Percentiles rank a stretch among this genome's conserved stretches.
These are phyloP conservation scores for Fusarium gaditjirri DNA, from an alignment of 2,329 filamentous ascomycete genomes.

Conservation along the genomic window DNA sequence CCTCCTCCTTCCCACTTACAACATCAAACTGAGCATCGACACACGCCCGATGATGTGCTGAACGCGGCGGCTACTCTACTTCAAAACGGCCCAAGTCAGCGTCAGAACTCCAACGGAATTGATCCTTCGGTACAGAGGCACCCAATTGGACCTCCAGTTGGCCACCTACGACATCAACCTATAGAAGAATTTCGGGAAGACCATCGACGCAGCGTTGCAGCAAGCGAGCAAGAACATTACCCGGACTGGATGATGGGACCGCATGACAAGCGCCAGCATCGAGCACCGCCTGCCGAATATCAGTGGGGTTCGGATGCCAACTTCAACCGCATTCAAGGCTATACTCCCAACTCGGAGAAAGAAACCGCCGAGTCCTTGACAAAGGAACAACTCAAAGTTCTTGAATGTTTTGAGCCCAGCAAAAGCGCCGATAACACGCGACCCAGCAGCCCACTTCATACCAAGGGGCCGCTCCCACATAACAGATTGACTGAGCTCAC, in stretches of 20 bases:
- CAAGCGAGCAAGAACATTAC: slow-evolving; percentile 52
- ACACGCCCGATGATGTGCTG: slow-evolving; percentile 65
- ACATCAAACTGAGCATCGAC: slow-evolving; percentile 45
- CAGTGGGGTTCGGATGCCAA: slow-evolving; percentile 76
- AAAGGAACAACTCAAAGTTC: slow-evolving; percentile 63
- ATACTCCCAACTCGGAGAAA: slow-evolving; percentile 64
- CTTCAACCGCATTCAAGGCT: slow-evolving; percentile 69
- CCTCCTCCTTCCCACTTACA: slow-evolving; percentile 41
- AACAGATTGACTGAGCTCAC: slow-evolving; percentile 36
- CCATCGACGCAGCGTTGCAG: slow-evolving; percentile 48
- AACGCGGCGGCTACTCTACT: slow-evolving; percentile 64
- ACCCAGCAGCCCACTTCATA: slow-evolving; percentile 62
- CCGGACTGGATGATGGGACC: slow-evolving; percentile 55
- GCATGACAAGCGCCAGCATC: slow-evolving; percentile 44
- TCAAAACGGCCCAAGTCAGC: slow-evolving; percentile 53
- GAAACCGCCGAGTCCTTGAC: slow-evolving; percentile 69
- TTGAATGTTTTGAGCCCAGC: slow-evolving; percentile 67
- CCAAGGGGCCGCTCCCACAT: slow-evolving; percentile 25
- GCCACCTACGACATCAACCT: slow-evolving; percentile 56
- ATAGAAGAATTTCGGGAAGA: slow-evolving; percentile 57
- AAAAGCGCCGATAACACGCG: slow-evolving; percentile 69
- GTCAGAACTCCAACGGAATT: slow-evolving; percentile 41
- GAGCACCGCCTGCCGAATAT: slow-evolving; percentile 58
- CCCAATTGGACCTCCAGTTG: slow-evolving; percentile 50
- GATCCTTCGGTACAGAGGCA: slow-evolving; percentile 41